These are phyloP conservation scores for Boeremia exigua DNA, from an alignment of 2,329 filamentous ascomycete species.

Conservation along the genomic window DNA sequence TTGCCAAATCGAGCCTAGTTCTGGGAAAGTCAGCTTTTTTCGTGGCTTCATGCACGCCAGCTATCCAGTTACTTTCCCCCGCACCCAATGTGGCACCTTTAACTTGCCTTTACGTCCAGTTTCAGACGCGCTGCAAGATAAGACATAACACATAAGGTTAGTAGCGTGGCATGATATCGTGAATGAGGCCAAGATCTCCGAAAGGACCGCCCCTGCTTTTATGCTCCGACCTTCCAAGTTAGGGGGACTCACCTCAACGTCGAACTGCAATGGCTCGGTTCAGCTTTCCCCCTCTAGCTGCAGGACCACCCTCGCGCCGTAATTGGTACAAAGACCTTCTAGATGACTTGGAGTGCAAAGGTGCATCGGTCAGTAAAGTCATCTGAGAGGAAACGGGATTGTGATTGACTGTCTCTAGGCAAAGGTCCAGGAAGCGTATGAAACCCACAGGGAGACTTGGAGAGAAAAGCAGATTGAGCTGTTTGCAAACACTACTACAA, in stretches of 20 bases:
- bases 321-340: conserved; percentile 24
- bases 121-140: not conserved
- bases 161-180: no score
- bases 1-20: conserved; percentile 3
- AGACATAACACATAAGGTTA: no score
- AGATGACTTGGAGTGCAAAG: conserved; percentile 13
- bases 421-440: conserved; percentile 14
- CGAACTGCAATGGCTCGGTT: conserved; percentile 8
- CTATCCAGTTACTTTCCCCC: not conserved
- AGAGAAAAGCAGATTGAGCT: conserved; percentile 6
- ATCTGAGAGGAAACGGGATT: no score
- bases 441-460: conserved; percentile 7
- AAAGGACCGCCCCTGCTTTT: no score
- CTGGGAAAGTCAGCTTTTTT: not conserved
- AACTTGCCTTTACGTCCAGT: not conserved
- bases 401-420: not conserved
- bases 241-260: no score
- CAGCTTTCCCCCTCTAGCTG: conserved; percentile 13
- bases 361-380: conserved; percentile 7
- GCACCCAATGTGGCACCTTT: not conserved
- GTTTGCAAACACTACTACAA: not conserved
- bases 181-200: no score
- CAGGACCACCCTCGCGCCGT: conserved; percentile 14
- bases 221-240: no score
- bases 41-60: not conserved